phyloP scores from a whole-genome alignment of 805 yeast genomes.

The Schwanniomyces occidentalis region DNA sequence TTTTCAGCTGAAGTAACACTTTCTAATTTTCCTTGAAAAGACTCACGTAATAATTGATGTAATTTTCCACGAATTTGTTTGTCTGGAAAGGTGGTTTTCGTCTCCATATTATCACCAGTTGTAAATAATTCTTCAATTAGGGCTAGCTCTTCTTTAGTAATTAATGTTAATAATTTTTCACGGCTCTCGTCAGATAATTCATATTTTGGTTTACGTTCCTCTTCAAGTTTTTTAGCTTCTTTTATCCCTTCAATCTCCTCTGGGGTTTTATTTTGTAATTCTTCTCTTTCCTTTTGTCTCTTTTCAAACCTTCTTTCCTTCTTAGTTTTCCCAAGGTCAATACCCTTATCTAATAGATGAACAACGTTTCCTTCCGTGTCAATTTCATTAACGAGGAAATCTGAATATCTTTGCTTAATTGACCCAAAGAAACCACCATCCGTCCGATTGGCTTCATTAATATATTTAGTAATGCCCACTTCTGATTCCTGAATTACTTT shows the following conservation, averaged over 20 bases:
- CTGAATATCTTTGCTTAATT: conserved; percentile 87
- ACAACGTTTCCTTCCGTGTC: conserved; percentile 66
- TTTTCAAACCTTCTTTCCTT: conserved; percentile 49
- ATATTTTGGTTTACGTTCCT: conserved; percentile 33
- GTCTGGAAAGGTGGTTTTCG: conserved; percentile 57
- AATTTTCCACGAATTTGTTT: conserved; percentile 75
- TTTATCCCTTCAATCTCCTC: conserved; percentile 33
- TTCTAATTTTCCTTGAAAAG: conserved; percentile 74
- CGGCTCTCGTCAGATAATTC: conserved; percentile 48
- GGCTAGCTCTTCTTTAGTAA: conserved; percentile 63
- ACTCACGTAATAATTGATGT: conserved; percentile 73
- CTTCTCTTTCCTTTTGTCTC: conserved; percentile 39
- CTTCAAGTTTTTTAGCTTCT: conserved; percentile 22
- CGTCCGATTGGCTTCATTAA: conserved; percentile 43
- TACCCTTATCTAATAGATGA: conserved; percentile 74
- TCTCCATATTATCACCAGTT: conserved; percentile 58
- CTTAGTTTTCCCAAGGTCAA: conserved; percentile 45
- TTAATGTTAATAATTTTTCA: conserved; percentile 46
- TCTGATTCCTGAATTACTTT: conserved; percentile 65
- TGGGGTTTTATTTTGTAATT: conserved; percentile 29
- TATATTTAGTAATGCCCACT: conserved; percentile 82
- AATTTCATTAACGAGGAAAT: conserved; percentile 91
- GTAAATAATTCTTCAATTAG: conserved; percentile 55
- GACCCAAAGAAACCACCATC: conserved; percentile 69
- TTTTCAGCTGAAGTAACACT: conserved; percentile 72